Conservation (phyloP, 2,329 filamentous ascomycete genomes). For the Claviceps purpurea region DNA sequence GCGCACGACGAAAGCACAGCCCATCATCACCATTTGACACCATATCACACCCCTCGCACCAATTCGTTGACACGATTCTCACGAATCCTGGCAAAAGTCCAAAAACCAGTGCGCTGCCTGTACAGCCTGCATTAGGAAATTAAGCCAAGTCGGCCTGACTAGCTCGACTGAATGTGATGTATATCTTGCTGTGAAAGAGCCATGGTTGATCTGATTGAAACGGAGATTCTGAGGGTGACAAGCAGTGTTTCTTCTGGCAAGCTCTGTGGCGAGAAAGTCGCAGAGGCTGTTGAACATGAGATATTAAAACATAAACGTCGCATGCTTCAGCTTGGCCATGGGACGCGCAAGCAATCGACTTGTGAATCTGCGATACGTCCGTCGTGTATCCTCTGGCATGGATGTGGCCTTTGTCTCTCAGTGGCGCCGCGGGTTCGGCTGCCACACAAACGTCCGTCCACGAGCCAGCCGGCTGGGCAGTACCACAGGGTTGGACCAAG, state of each 20-base stretch:
- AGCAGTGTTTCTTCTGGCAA: background rate
- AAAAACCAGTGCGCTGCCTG: no score
- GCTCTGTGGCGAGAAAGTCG: background rate
- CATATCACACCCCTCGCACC: background rate
- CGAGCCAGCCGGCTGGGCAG: background rate
- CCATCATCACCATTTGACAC: background rate
- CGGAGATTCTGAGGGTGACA: no score
- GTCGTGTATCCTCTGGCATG: background rate
- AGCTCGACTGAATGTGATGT: background rate
- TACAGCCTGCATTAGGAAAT: no score
- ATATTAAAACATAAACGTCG: no score
- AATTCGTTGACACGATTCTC: no score
- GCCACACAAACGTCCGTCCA: background rate
- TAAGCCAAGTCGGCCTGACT: no score
- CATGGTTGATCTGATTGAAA: background rate
- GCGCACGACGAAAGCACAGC: background rate
- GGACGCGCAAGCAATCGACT: background rate
- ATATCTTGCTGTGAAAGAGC: background rate
- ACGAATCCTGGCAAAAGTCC: no score
- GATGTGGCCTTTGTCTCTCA: background rate
- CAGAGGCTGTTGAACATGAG: background rate
- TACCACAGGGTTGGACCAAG: background rate
- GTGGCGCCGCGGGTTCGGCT: background rate
- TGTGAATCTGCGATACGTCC: background rate
- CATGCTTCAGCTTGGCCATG: no score